These are phyloP conservation scores for Fusarium zealandicum DNA, from an alignment of 2,329 filamentous ascomycete species.

Conservation along the genomic window DNA sequence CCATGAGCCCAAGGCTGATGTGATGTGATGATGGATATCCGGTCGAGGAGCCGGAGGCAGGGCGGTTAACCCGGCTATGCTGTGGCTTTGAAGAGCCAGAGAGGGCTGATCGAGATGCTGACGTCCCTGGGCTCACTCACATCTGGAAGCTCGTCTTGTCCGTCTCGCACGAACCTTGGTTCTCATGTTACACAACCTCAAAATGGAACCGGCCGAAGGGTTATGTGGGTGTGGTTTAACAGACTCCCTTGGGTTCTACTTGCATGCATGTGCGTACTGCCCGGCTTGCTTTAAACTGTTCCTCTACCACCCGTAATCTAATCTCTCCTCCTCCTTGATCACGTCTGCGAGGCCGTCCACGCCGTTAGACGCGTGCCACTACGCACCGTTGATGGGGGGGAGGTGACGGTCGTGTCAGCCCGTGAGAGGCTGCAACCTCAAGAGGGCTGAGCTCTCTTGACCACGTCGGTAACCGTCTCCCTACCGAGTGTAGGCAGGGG, in stretches of 20 bases:
- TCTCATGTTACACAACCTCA: constrained; percentile 17
- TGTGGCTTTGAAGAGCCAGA: neutral
- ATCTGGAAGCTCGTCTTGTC: constrained; percentile 17
- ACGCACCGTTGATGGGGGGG: constrained; percentile 26
- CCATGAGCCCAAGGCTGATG: constrained; percentile 10
- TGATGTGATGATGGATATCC: constrained; percentile 1
- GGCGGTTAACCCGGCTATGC: neutral
- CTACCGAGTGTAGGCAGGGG: constrained; percentile 11
- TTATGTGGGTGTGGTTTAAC: neutral
- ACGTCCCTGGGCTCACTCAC: constrained; percentile 9
- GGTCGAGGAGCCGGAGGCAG: neutral
- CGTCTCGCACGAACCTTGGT: constrained; percentile 18
- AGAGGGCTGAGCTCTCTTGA: constrained; percentile 23
- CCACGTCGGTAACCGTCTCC: neutral
- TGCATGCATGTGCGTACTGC: neutral
- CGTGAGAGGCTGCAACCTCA: constrained; percentile 43
- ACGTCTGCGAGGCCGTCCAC: constrained; percentile 1
- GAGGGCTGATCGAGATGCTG: constrained; percentile 27
- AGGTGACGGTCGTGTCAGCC: constrained; percentile 43
- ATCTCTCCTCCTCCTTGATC: neutral
- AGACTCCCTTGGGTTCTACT: too few species aligned
- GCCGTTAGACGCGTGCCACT: constrained; percentile 37
- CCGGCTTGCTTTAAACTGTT: too few species aligned
- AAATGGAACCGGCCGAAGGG: neutral
- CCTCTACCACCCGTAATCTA: constrained; percentile 2